Conservation (phyloP, 139 green algal genomes). For the Chlamydomonas applanata region DNA sequence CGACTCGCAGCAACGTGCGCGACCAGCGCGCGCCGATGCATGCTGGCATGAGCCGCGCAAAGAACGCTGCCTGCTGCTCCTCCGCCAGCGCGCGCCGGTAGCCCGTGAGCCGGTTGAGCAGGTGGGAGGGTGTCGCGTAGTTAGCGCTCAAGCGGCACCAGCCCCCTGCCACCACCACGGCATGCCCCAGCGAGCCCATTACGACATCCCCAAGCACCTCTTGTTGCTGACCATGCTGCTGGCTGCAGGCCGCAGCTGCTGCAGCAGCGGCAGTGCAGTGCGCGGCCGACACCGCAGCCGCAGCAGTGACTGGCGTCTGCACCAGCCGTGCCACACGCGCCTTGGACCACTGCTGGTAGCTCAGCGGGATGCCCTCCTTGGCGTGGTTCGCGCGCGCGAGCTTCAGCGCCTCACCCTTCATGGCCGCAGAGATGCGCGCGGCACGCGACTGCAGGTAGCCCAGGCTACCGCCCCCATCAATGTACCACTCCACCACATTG, state of each 20-base stretch:
- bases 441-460: conserved; percentile 11
- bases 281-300: neutral
- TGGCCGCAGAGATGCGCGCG: neutral
- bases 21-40: no score
- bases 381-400: conserved; percentile 6
- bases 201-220: conserved; percentile 7
- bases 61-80: neutral
- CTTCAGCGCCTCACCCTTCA: conserved; percentile 6
- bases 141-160: conserved; percentile 21
- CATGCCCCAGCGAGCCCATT: conserved; percentile 14
- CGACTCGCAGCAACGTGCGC: no score
- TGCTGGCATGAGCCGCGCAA: no score
- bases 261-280: no score
- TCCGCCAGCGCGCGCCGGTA: conserved; percentile 3
- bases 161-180: conserved; percentile 10
- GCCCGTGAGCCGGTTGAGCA: conserved; percentile 1
- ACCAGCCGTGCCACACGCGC: neutral
- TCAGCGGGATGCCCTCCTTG: conserved; percentile 3
- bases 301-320: neutral
- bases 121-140: conserved; percentile 9
- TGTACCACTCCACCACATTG: conserved; percentile 25
- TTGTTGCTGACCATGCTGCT: neutral
- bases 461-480: conserved; percentile 8
- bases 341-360: neutral
- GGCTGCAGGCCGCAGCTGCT: neutral